These are phyloP conservation scores for Crithidia bombi DNA, from an alignment of 208 protist genomes.

Conservation along the genomic window DNA sequence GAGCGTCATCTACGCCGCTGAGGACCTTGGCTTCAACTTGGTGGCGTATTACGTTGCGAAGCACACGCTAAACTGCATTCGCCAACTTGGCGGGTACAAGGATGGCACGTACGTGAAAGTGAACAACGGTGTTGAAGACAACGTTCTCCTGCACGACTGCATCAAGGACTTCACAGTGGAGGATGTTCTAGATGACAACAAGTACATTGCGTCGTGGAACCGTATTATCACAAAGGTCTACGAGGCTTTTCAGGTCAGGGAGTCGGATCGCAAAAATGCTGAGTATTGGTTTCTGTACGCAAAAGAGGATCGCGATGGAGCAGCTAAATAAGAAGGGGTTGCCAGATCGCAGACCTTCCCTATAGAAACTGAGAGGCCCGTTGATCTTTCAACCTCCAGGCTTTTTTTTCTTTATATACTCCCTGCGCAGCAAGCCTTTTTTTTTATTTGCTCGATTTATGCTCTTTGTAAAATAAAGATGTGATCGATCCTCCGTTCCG, in stretches of 20 bases:
- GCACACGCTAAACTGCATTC: slow-evolving; percentile 91
- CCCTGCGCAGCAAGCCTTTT: too few relatives aligned
- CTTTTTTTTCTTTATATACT: too few relatives aligned
- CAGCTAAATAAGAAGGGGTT: background rate
- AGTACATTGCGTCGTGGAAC: slow-evolving; percentile 59
- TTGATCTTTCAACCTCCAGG: too few relatives aligned
- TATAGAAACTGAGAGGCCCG: too few relatives aligned
- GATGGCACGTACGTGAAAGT: slow-evolving; percentile 90
- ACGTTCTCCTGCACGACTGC: slow-evolving; percentile 88
- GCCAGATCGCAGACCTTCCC: too few relatives aligned
- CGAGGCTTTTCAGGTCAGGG: slow-evolving; percentile 79
- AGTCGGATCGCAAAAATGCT: slow-evolving; percentile 46
- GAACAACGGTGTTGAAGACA: slow-evolving; percentile 89
- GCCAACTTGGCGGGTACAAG: slow-evolving; percentile 91
- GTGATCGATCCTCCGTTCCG: too few relatives aligned
- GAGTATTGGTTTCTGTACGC: slow-evolving; percentile 57
- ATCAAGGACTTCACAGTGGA: slow-evolving; percentile 68
- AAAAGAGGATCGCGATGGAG: slow-evolving; percentile 17
- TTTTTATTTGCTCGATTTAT: too few relatives aligned
- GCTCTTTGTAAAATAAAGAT: too few relatives aligned
- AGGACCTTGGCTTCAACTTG: slow-evolving; percentile 88
- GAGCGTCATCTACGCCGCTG: slow-evolving; percentile 68
- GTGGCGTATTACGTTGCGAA: slow-evolving; percentile 93
- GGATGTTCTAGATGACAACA: slow-evolving; percentile 58
- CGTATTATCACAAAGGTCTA: slow-evolving; percentile 83